Base-by-base conservation (phyloP, 805 yeast genomes). In the Lachancea waltii region DNA sequence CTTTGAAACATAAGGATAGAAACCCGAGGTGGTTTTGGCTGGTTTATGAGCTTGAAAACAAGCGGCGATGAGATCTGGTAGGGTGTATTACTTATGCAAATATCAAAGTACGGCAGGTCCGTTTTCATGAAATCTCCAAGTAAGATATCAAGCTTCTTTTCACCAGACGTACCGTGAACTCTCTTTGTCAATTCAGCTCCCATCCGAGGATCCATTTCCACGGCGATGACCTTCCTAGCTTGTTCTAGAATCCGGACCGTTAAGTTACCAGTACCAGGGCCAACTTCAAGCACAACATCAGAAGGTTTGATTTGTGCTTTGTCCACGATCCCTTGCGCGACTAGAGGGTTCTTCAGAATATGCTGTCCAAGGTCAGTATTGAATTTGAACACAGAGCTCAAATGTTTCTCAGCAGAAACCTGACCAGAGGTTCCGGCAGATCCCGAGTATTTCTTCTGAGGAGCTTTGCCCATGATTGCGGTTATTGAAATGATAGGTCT, bases 191-290 rank as follows among this genome's bases (percentile, higher is more conserved):
- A 70, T 63, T 92, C 98, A 0, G 97, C 97, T 2, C 97, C 98
- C 98, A 92, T 92, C 66, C 97, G 72, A n/a, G 98, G 98, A 65
- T 92, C 98, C 86, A 89, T 89, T 67, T 92, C 98, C 38, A 85
- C 92, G 0, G 97, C 98, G 33, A 85, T 75, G n/a, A 90, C 97
- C 51, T 85, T 87, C 41, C 85, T 72, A 0, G 97, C 97, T 60
- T 87, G 82, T 51, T 90, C 97, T 39, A 92, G 64, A 25, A 92
- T 92, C 45, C 94, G 72, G 25, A 90, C 95, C 0, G 98, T 92
- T 64, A 92, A 71, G 55, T 92, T 92, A 68, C 98, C 98, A 0
- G 98, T 92, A 77, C 98, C 98, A 3, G 98, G 98, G 53, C 98
- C 98, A 36, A 92, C 95, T 67, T 92, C 98, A 29, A 92, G 69